Base-by-base conservation (phyloP, 257 asterid genomes). In the Solanum verrucosum region DNA sequence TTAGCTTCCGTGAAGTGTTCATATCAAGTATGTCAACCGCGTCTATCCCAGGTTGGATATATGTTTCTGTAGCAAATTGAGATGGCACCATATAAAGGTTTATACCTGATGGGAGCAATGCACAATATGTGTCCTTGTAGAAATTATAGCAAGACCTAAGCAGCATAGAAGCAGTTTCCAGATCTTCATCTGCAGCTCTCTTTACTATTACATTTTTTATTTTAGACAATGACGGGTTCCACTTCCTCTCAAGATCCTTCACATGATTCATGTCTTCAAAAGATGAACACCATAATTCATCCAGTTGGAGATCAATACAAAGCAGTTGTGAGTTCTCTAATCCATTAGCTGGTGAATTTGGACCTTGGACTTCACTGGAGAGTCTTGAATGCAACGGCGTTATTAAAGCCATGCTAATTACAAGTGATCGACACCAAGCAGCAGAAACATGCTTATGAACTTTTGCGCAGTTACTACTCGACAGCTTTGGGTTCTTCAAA, bases 351-450 rank as follows among this genome's bases (percentile, higher is more conserved):
- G 65, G 87, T 85, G 70, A 89, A 91, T 94, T 91, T 84, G 90
- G 89, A 86, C 91, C 91, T 84, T 85, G 95, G 87, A 92, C 89
- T 88, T 95, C 95, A 74, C 97, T 92, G 18, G 96, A 89, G 87
- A 87, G 91, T 89, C 96, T 93, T 23, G 98, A 93, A 87, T 94
- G 99, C 93, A 96, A 88, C 33, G 99, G 99, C 46, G 98, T 97
- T 75, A 96, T 90, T 87, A 95, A 87, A 78, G 98, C 98, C 99
- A 97, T 95, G 93, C 95, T 95, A 68, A 97, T 93, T 86, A 97
- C 99, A 46, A 97, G 98, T 77, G 99, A 93, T 88, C 98, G 93
- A 89, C 99, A 97, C 99, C 99, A 97, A 91, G 99, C 98, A 88
- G 96, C 94, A 63, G 98, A 97, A 78, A 97, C 98, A 77, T 92